Percentiles rank a stretch among this genome's conserved stretches.
phyloP scores from a whole-genome alignment of 176 grass and related monocot species.

The Rhynchospora breviuscula region DNA sequence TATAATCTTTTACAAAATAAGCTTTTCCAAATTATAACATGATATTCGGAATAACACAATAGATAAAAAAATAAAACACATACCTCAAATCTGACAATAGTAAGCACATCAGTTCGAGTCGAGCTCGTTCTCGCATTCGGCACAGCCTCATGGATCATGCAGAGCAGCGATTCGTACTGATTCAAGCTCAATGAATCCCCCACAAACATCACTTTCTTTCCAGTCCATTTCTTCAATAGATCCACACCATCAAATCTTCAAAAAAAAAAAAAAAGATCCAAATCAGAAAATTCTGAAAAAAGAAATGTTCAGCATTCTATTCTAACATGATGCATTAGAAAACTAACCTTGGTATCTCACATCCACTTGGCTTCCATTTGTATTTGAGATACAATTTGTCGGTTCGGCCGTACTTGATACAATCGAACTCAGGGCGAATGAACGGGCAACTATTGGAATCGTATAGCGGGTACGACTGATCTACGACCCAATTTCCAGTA shows the following conservation, averaged over 20 bases:
- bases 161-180: slow-evolving; percentile 83
- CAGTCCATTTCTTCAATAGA: slow-evolving; percentile 47
- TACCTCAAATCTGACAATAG: slow-evolving; percentile 55
- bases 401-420: slow-evolving; percentile 51
- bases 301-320: neutral
- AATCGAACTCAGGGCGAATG: slow-evolving; percentile 75
- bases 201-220: slow-evolving; percentile 89
- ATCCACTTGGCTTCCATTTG: slow-evolving; percentile 64
- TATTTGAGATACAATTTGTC: slow-evolving; percentile 70
- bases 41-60: neutral
- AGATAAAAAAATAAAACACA: neutral
- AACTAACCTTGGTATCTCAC: slow-evolving; percentile 49
- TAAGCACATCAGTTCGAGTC: slow-evolving; percentile 25
- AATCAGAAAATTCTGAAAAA: neutral
- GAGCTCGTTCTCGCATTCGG: slow-evolving; percentile 21
- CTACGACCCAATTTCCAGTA: slow-evolving; percentile 56
- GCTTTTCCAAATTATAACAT: neutral
- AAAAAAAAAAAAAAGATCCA: neutral
- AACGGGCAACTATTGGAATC: slow-evolving; percentile 67
- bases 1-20: neutral
- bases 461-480: slow-evolving; percentile 77
- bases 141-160: slow-evolving; percentile 58
- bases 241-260: slow-evolving; percentile 60
- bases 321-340: neutral
- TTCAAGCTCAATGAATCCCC: slow-evolving; percentile 86